Percentiles rank a stretch among this genome's conserved stretches.
Conservation (phyloP, 2,329 filamentous ascomycete genomes). For the Zasmidium cellare region DNA sequence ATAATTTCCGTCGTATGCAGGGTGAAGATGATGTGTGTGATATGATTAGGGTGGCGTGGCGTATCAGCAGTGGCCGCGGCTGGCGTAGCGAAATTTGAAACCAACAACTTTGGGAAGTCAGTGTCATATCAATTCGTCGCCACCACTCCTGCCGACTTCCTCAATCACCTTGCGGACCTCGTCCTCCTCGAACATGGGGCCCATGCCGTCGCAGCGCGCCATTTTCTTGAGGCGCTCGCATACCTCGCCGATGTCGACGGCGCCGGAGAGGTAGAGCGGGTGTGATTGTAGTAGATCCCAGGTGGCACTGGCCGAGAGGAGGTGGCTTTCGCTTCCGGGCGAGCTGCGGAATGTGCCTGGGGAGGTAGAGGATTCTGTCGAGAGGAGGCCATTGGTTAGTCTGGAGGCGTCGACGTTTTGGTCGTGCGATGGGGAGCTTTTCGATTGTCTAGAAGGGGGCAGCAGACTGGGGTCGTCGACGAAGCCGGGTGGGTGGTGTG, state of each 20-base stretch:
- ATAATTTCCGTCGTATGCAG: neutral
- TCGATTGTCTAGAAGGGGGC: constrained; percentile 19
- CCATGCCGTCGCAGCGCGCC: constrained; percentile 79
- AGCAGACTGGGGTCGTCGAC: constrained; percentile 30
- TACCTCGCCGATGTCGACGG: constrained; percentile 79
- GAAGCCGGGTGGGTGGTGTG: constrained; percentile 44
- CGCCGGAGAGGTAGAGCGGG: constrained; percentile 71
- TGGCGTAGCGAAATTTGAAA: neutral
- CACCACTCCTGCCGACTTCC: constrained; percentile 72
- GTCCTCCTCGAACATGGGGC: constrained; percentile 81
- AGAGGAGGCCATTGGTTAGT: constrained; percentile 23
- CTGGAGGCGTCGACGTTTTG: constrained; percentile 14
- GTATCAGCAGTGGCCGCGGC: neutral
- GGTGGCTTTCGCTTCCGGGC: constrained; percentile 45
- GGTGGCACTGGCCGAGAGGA: constrained; percentile 74
- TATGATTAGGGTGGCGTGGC: neutral
- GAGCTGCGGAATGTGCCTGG: constrained; percentile 10
- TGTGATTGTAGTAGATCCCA: constrained; percentile 90
- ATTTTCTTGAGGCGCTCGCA: constrained; percentile 73
- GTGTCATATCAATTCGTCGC: constrained; percentile 64
- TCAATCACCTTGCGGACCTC: constrained; percentile 74
- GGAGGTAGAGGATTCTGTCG: constrained; percentile 18
- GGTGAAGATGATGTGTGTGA: neutral
- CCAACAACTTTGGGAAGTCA: neutral
- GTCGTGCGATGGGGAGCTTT: constrained; percentile 19